A percentile compares a stretch with the other conserved stretches of the same genome.
Conservation (phyloP, 2,329 filamentous ascomycete genomes). For the Nectriaceae sp. region DNA sequence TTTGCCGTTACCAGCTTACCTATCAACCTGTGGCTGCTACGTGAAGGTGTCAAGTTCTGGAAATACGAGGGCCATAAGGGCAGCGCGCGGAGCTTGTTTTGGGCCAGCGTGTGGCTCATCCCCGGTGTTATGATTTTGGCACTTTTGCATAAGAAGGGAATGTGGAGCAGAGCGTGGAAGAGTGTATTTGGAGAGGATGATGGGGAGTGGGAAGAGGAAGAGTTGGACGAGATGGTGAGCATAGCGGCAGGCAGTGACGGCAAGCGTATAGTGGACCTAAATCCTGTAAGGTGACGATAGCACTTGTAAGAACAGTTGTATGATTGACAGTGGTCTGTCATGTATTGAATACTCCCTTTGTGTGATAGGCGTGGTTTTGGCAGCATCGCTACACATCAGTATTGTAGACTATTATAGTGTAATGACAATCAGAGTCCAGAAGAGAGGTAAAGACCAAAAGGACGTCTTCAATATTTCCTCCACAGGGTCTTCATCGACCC, state of each 20-base stretch:
- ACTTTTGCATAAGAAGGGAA: conserved; percentile 88
- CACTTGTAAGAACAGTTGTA: conserved; percentile 28
- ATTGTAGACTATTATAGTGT: too few relatives aligned
- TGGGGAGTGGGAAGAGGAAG: conserved; percentile 55
- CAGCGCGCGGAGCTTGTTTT: conserved; percentile 83
- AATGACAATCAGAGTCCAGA: too few relatives aligned
- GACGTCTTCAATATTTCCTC: too few relatives aligned
- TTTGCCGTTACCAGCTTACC: conserved; percentile 80
- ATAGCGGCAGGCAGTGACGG: conserved; percentile 34
- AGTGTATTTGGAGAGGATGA: conserved; percentile 64
- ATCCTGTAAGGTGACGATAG: conserved; percentile 15
- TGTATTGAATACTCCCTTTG: conserved; percentile 3
- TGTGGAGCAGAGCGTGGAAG: conserved; percentile 82
- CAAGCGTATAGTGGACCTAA: conserved; percentile 13
- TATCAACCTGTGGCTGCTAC: conserved; percentile 83
- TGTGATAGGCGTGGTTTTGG: conserved; percentile 5
- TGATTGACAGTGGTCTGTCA: conserved; percentile 10
- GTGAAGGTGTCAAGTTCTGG: conserved; percentile 83
- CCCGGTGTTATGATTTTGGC: conserved; percentile 88
- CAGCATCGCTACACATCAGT: too few relatives aligned
- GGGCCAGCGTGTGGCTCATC: conserved; percentile 97
- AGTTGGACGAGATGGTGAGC: conserved; percentile 42
- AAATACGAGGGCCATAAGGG: conserved; percentile 74
- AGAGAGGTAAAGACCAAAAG: too few relatives aligned
- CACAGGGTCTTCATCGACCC: neutral